Evolutionary conservation across 164 flowering plant genomes (phyloP).

Genomic region (Sextonia rubra): DNA sequence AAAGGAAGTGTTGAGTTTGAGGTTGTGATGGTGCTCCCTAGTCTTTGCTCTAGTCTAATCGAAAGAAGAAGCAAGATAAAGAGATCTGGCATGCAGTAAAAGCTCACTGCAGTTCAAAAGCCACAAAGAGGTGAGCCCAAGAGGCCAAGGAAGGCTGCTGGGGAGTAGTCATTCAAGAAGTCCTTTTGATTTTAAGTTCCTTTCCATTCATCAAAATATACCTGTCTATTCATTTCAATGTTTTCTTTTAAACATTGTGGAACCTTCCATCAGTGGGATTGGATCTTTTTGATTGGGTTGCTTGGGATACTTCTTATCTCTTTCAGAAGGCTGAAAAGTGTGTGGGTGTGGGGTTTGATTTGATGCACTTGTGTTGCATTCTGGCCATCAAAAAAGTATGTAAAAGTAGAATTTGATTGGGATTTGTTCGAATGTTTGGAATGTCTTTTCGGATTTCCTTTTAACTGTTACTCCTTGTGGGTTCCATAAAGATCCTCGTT

Average conservation of each 20-base stretch:
- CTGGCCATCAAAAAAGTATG: conserved; percentile 29
- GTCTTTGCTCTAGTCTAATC: conserved; percentile 6
- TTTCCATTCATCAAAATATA: conserved; percentile 6
- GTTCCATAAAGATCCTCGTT: neutral
- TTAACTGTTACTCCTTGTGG: conserved; percentile 13
- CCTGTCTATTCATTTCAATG: conserved; percentile 17
- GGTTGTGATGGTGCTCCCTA: conserved; percentile 2
- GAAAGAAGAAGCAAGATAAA: conserved; percentile 13
- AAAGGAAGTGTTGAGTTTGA: neutral
- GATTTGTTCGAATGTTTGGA: conserved; percentile 27
- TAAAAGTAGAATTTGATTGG: conserved; percentile 20
- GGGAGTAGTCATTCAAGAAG: conserved; percentile 10
- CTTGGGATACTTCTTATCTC: conserved; percentile 26
- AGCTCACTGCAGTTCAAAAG: conserved; percentile 20
- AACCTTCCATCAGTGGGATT: neutral
- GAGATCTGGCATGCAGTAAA: conserved; percentile 21
- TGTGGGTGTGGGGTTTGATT: conserved; percentile 23
- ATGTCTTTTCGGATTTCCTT: conserved; percentile 3
- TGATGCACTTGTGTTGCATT: conserved; percentile 35
- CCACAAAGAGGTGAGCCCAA: conserved; percentile 10
- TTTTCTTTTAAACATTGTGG: neutral
- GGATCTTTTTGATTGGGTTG: conserved; percentile 24
- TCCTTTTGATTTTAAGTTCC: conserved; percentile 6
- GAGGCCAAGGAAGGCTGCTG: conserved; percentile 21
- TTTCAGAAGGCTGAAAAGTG: conserved; percentile 40